phyloP scores from a whole-genome alignment of 139 green algal genomes.

The Coelastrella sp. region DNA sequence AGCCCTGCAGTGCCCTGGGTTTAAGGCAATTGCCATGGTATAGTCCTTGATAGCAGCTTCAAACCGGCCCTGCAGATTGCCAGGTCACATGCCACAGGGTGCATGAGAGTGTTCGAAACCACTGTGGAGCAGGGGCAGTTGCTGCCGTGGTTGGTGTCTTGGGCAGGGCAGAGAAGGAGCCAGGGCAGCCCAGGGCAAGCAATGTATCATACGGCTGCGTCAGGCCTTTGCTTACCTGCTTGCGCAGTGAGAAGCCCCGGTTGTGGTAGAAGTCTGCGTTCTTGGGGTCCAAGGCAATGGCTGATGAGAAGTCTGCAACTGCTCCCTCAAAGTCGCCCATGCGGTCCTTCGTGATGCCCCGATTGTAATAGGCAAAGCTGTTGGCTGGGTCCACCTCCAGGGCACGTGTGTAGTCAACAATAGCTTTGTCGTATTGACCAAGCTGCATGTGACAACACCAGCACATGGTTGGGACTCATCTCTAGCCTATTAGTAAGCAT shows the following conservation, averaged over 20 bases:
- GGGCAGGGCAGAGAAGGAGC: not conserved
- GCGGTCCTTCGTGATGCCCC: constrained; percentile 80
- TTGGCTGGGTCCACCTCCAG: constrained; percentile 73
- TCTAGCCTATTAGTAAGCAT: too few relatives aligned
- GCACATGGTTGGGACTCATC: too few relatives aligned
- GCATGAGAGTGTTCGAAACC: too few relatives aligned
- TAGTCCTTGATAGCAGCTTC: constrained; percentile 86
- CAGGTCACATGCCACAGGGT: too few relatives aligned
- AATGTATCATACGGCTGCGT: not conserved
- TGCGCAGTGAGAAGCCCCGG: constrained; percentile 88
- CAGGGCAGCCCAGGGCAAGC: not conserved
- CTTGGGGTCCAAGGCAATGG: constrained; percentile 78
- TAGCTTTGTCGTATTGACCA: constrained; percentile 66
- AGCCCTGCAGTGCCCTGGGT: constrained; percentile 81
- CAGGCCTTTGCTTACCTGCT: constrained; percentile 65
- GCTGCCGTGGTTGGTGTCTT: too few relatives aligned
- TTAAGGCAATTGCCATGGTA: constrained; percentile 76
- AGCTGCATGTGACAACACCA: constrained; percentile 47
- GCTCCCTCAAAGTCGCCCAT: constrained; percentile 70
- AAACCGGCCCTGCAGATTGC: constrained; percentile 75
- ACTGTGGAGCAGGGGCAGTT: too few relatives aligned
- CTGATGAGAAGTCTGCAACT: constrained; percentile 78
- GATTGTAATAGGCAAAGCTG: constrained; percentile 88
- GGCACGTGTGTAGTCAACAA: constrained; percentile 81
- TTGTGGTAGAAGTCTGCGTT: constrained; percentile 95